Evolutionary conservation across 352 stramenopile species (phyloP), one percentile per base, ranked within the genome.

Genomic region (Globisporangium orthogonon): DNA sequence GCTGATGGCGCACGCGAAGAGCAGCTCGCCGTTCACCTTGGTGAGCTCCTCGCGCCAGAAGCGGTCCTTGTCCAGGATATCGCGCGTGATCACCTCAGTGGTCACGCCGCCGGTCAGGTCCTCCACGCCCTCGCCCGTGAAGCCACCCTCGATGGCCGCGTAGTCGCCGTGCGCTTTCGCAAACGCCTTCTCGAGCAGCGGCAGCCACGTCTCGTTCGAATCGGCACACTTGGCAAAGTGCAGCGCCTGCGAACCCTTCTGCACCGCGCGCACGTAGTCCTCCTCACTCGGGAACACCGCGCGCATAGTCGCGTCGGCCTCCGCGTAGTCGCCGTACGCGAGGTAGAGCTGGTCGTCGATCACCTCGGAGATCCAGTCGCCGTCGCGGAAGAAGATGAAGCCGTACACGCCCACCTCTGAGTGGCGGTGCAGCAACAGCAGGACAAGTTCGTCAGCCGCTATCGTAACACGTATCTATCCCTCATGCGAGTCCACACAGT

Each of bases 151-250:
- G 44, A 95, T 73, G 10, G 66, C 57, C 9, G 65, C 60, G 71
- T 95, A 96, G 61, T 75, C 76, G 29, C 87, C 85, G 54, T 82
- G 80, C 43, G 74, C 76, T 56, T 95, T 95, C 11, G 87, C 81
- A 58, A 88, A 94, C 29, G 85, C 85, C 61, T 96, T 96, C 64
- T 96, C 87, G 13, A 96, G 51, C n/a, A 95, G 63, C 47, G 81
- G 72, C 14, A 87, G 73, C 87, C 87, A 96, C 43, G 91, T 72
- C 64, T 94, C 83, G 56, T 85, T 75, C 31, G 72, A 79, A 48
- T 71, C 71, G 35, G 58, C 65, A 39, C 66, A 79, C 33, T 72
- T 71, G 37, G 67, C 65, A 45, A 73, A 79, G 54, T 72, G 61
- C 15, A 79, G 65, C 31, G 70, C 67, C 30, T 70, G 63, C 11